Percentiles rank a stretch among this genome's conserved stretches.
phyloP scores from a whole-genome alignment of 2,329 filamentous ascomycete species.

The Cryphonectria parasitica region DNA sequence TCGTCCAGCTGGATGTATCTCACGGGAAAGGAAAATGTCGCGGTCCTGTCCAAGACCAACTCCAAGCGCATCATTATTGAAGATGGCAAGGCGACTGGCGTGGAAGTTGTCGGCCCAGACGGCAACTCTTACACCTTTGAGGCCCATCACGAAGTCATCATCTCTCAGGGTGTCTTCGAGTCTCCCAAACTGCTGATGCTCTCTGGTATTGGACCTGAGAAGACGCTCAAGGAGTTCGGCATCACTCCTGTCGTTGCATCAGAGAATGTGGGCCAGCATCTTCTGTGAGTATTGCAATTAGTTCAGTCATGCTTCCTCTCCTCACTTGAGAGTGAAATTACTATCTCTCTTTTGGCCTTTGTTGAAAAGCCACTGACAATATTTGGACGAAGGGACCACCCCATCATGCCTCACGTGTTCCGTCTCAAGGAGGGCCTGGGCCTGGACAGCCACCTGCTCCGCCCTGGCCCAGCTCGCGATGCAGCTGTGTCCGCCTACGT shows the following conservation, averaged over 20 bases:
- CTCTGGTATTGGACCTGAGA: slow-evolving; percentile 62
- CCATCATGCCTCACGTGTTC: slow-evolving; percentile 55
- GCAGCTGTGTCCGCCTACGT: slow-evolving; percentile 43
- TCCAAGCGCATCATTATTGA: slow-evolving; percentile 59
- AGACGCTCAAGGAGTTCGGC: slow-evolving; percentile 55
- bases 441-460: slow-evolving; percentile 47
- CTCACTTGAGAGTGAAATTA: not conserved
- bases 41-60: slow-evolving; percentile 50
- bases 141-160: slow-evolving; percentile 53
- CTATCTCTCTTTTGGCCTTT: not conserved
- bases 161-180: slow-evolving; percentile 61
- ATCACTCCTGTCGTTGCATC: slow-evolving; percentile 60
- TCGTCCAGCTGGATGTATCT: slow-evolving; percentile 57
- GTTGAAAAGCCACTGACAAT: not conserved
- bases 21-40: slow-evolving; percentile 58
- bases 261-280: slow-evolving; percentile 66
- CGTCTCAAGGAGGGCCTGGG: slow-evolving; percentile 47
- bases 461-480: slow-evolving; percentile 40
- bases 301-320: not conserved
- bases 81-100: slow-evolving; percentile 46
- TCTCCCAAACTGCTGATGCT: slow-evolving; percentile 68
- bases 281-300: slow-evolving; percentile 43
- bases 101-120: slow-evolving; percentile 46
- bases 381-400: slow-evolving; percentile 52
- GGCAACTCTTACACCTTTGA: slow-evolving; percentile 49